A percentile compares a stretch with the other conserved stretches of the same genome.
Evolutionary conservation across 2,329 filamentous ascomycete genomes (phyloP).

Genomic region (Coniochaeta sp.): DNA sequence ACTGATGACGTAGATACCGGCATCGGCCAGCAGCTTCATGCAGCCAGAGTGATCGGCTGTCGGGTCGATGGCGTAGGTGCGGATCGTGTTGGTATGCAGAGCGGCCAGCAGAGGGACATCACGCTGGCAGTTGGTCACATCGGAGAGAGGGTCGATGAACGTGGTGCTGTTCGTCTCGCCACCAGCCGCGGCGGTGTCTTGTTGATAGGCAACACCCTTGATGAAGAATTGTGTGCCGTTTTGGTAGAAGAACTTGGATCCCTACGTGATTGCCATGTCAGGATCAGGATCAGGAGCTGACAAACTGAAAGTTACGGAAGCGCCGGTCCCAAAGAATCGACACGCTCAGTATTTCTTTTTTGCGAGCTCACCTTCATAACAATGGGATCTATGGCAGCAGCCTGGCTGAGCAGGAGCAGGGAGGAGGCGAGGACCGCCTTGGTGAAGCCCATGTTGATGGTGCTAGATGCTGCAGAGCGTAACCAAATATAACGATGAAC

Average conservation of each 20-base stretch:
- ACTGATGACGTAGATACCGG: slow-evolving; percentile 91
- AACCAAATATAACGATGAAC: neutral
- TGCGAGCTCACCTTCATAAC: slow-evolving; percentile 55
- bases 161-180: slow-evolving; percentile 36
- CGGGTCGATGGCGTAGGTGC: slow-evolving; percentile 89
- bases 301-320: too few species aligned
- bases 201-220: slow-evolving; percentile 92
- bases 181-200: slow-evolving; percentile 58
- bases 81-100: slow-evolving; percentile 85
- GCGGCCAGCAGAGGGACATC: slow-evolving; percentile 76
- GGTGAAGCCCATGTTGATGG: slow-evolving; percentile 14
- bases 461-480: neutral
- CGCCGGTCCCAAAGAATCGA: neutral
- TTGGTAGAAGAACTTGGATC: slow-evolving; percentile 69
- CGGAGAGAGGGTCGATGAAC: slow-evolving; percentile 79
- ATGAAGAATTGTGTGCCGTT: slow-evolving; percentile 67
- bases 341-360: neutral
- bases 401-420: slow-evolving; percentile 27
- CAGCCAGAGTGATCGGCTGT: slow-evolving; percentile 69
- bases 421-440: slow-evolving; percentile 27
- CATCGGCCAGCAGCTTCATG: slow-evolving; percentile 74
- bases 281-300: neutral
- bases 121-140: slow-evolving; percentile 64
- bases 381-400: slow-evolving; percentile 47
- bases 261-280: slow-evolving; percentile 13